Evolutionary conservation across 2,329 filamentous ascomycete genomes (phyloP).

Genomic region (Paracorniculantispora psalliotae): DNA sequence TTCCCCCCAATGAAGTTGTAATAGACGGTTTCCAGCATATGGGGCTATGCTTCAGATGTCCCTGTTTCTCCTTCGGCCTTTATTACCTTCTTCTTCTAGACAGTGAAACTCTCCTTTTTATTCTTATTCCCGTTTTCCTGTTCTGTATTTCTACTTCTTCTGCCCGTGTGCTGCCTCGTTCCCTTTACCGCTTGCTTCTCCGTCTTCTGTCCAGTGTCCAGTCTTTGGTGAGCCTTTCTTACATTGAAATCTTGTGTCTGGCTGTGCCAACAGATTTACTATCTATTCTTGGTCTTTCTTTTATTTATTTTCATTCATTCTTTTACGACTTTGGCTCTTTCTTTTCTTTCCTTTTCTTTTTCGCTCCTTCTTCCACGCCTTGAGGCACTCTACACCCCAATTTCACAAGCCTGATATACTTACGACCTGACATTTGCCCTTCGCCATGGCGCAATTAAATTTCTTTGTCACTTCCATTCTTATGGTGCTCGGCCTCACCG

Average conservation of each 20-base stretch:
- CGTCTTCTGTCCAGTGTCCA: neutral
- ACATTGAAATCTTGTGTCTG: slow-evolving; percentile 5
- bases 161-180: neutral
- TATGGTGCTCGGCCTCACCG: slow-evolving; percentile 19
- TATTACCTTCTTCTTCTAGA: neutral
- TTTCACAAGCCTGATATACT: slow-evolving; percentile 10
- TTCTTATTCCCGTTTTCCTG: neutral
- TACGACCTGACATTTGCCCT: neutral
- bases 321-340: slow-evolving; percentile 15
- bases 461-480: neutral
- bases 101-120: neutral
- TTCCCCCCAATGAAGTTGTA: neutral
- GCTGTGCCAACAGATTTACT: slow-evolving; percentile 8
- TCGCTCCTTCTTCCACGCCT: neutral
- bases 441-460: slow-evolving; percentile 8
- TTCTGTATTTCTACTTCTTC: slow-evolving; percentile 5
- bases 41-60: slow-evolving; percentile 8
- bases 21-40: neutral
- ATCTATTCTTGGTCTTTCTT: slow-evolving; percentile 14
- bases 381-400: neutral
- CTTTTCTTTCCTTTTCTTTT: slow-evolving; percentile 15
- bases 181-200: neutral
- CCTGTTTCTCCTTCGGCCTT: neutral
- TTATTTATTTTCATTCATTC: slow-evolving; percentile 17
- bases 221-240: neutral